Conservation (phyloP, 345 rosid species). For the Syzygium oleosum region DNA sequence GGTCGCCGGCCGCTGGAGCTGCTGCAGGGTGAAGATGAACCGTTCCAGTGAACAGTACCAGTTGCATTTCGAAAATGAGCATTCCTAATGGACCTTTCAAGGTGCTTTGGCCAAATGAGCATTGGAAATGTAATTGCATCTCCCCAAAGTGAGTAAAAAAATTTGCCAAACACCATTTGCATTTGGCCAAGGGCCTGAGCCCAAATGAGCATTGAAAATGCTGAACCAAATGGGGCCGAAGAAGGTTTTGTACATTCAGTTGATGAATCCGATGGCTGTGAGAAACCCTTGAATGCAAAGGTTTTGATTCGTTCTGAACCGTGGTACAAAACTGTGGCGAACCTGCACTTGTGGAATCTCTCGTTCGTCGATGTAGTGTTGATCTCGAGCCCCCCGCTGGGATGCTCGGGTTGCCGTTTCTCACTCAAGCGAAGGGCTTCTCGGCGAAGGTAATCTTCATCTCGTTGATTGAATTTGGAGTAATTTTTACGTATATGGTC, state of each 20-base stretch:
- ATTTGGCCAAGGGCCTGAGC: no score
- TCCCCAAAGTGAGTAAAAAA: no score
- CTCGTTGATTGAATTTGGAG: background rate
- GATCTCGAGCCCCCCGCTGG: constrained; percentile 74
- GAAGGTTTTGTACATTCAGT: constrained; percentile 11
- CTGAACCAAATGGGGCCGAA: no score
- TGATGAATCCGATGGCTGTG: constrained; percentile 8
- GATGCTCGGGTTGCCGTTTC: constrained; percentile 80
- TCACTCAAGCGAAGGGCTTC: constrained; percentile 48
- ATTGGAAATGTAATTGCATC: no score
- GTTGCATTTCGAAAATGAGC: no score
- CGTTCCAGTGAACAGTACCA: no score
- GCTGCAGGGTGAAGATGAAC: no score
- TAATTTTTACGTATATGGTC: background rate
- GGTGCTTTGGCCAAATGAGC: no score
- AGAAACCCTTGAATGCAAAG: constrained; percentile 26
- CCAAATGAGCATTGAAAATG: no score
- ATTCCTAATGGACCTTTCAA: no score
- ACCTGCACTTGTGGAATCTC: constrained; percentile 73
- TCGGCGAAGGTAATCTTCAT: constrained; percentile 55
- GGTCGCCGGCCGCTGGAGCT: no score
- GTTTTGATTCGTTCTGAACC: constrained; percentile 57
- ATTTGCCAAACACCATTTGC: no score
- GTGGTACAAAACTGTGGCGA: constrained; percentile 68
- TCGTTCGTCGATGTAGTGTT: constrained; percentile 68